phyloP scores from a whole-genome alignment of 2,329 filamentous ascomycete genomes.

The Hymenoscyphus scutula region DNA sequence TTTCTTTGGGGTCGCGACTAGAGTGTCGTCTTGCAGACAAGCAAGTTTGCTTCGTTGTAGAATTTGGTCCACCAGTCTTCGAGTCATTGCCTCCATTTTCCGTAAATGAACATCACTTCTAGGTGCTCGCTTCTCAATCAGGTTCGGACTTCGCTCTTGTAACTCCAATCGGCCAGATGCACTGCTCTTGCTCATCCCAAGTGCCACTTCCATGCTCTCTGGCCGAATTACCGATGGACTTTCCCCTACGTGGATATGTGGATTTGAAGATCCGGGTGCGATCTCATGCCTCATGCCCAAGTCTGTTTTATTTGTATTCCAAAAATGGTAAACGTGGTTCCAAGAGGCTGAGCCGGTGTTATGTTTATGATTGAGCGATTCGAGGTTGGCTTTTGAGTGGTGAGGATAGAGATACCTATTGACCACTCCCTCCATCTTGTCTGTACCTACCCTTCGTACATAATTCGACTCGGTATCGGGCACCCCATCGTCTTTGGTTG shows the following conservation, averaged over 20 bases:
- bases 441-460: neutral
- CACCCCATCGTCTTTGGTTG: neutral
- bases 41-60: constrained; percentile 20
- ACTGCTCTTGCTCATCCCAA: neutral
- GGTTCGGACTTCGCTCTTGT: neutral
- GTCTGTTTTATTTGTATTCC: neutral
- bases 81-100: constrained; percentile 24
- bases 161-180: constrained; percentile 20
- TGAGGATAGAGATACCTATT: neutral
- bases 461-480: neutral
- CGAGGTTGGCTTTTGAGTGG: neutral
- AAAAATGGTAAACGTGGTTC: neutral
- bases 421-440: neutral
- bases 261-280: neutral
- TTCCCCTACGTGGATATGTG: neutral
- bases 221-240: neutral
- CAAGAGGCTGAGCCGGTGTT: neutral
- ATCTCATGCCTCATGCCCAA: neutral
- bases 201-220: neutral
- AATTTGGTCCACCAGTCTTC: constrained; percentile 28
- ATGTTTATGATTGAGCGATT: neutral
- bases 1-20: neutral
- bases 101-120: constrained; percentile 24
- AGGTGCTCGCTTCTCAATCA: constrained; percentile 25
- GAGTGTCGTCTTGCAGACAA: neutral